Evolutionary conservation across 2,329 filamentous ascomycete genomes (phyloP).

Genomic region (Paecilomyces dactylethromorphus): DNA sequence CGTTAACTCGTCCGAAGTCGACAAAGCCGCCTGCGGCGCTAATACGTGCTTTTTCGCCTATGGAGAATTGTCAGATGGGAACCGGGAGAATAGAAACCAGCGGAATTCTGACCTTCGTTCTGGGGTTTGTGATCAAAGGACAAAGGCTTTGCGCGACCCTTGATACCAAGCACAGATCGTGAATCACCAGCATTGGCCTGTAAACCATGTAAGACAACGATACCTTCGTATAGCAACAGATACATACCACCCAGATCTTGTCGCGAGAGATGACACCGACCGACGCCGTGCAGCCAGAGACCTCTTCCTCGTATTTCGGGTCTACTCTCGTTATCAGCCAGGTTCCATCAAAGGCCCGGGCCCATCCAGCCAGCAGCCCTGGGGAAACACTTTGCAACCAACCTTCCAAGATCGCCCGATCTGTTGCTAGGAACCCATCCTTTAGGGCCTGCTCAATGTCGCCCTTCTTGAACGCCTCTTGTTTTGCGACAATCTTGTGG

Average conservation of each 20-base stretch:
- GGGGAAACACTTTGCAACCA: constrained; percentile 25
- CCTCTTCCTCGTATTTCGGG: constrained; percentile 93
- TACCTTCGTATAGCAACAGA: constrained; percentile 2
- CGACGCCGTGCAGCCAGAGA: constrained; percentile 94
- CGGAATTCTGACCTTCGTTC: constrained; percentile 68
- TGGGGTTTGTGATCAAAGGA: constrained; percentile 99
- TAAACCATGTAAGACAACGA: constrained; percentile 10
- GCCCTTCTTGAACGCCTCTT: constrained; percentile 84
- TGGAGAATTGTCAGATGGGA: constrained; percentile 11
- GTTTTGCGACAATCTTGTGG: constrained; percentile 89
- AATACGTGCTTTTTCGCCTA: constrained; percentile 93
- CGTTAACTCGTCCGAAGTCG: constrained; percentile 96
- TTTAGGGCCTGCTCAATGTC: constrained; percentile 94
- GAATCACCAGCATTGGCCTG: constrained; percentile 98
- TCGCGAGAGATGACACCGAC: constrained; percentile 82
- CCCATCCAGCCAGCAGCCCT: background rate
- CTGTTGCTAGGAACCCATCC: constrained; percentile 93
- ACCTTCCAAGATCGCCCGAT: constrained; percentile 94
- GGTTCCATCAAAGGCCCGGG: constrained; percentile 1
- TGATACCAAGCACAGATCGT: constrained; percentile 88
- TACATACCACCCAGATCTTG: constrained; percentile 90
- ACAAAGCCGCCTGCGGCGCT: constrained; percentile 94
- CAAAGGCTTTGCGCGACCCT: constrained; percentile 91
- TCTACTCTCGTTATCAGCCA: constrained; percentile 50
- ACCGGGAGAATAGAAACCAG: background rate